Base-by-base conservation (phyloP, 257 asterid species). In the Euphrasia confusa region DNA sequence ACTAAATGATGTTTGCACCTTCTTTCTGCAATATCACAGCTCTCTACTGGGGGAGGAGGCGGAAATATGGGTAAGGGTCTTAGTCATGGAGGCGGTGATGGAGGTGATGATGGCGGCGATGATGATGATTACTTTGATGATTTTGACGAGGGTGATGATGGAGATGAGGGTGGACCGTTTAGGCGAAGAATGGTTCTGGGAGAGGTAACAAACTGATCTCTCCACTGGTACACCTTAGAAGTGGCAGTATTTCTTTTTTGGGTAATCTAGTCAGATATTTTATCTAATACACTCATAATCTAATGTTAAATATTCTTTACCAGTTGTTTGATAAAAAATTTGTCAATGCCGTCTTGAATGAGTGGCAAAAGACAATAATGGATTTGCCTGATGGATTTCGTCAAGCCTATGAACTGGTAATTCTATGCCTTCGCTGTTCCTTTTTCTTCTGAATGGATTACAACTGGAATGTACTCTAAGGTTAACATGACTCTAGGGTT, bases 371-470 rank as follows among this genome's bases (percentile, higher is more conserved):
- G 86, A 89, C 99, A 45, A 79, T 89, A 78, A 84, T 87, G 87
- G 99, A 93, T 82, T 87, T 93, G 72, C 97, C 99, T 42, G 90
- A 95, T 66, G 99, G 99, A 68, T 75, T 93, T 14, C 86, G 99
- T 57, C 99, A 93, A 80, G 97, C 97, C 65, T 93, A 82, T 73
- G 97, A 93, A 79, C 84, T 93, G 99, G 99, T 93, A 81, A 74
- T 64, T 24, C 50, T 68, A 53, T 37, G n/a, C 40, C 13, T 27
- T 21, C 53, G 60, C 3, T 57, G 24, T 49, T 53, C 3, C 21
- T 35, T 58, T 10, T 26, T 37, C 8, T 54, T 21, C 10, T 45
- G 9, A 58, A 61, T 63, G 58, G 67, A 58, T 65, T 55, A 47
- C 48, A 28, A 42, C 14, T 44, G 54, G 45, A 42, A 49, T 73